phyloP scores from a whole-genome alignment of 139 green algal species.

The Chlamydomonas eustigma region DNA sequence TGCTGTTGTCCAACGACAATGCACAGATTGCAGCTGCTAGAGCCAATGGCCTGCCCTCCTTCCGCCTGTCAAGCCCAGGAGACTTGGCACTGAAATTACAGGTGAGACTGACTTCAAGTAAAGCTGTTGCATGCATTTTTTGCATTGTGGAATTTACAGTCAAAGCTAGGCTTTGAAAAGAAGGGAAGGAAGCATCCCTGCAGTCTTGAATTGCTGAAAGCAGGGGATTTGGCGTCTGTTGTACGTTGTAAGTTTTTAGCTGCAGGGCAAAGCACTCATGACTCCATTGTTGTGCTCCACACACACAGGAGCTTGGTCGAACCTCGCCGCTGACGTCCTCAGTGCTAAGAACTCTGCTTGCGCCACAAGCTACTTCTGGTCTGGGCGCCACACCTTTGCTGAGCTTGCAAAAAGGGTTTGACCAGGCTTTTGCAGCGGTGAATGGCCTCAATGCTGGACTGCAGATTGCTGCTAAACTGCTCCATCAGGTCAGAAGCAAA shows the following conservation, averaged over 20 bases:
- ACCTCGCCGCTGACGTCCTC: not conserved
- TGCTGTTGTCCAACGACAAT: conserved; percentile 75
- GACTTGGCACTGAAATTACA: not conserved
- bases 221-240: too few relatives aligned
- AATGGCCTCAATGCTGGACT: not conserved
- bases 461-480: not conserved
- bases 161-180: too few relatives aligned
- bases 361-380: not conserved
- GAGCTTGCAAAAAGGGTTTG: not conserved
- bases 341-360: not conserved
- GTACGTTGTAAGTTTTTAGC: too few relatives aligned
- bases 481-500: not conserved
- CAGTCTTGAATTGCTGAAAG: too few relatives aligned
- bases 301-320: not conserved
- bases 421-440: not conserved
- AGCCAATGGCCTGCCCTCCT: conserved; percentile 63
- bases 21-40: conserved; percentile 59
- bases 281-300: too few relatives aligned
- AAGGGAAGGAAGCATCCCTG: too few relatives aligned
- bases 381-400: not conserved
- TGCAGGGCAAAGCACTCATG: too few relatives aligned
- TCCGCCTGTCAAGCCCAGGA: conserved; percentile 13
- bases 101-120: too few relatives aligned
- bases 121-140: too few relatives aligned
- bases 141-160: too few relatives aligned